Base-by-base conservation (phyloP, 176 grass and related monocot genomes). In the Dactylis glomerata region DNA sequence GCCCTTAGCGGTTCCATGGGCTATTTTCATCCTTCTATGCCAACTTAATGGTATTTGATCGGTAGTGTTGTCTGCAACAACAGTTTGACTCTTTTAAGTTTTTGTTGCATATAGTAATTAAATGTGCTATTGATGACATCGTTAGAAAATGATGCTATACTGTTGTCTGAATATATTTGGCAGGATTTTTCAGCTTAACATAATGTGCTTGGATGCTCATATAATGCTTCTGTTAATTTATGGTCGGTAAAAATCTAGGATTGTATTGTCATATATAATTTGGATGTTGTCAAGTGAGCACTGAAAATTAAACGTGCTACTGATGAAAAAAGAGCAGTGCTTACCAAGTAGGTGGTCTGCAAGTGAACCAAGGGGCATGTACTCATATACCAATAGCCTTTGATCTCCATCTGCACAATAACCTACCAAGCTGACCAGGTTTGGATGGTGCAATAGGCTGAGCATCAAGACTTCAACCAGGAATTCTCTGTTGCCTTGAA, bases 351-450 rank as follows among this genome's bases (percentile, higher is more conserved):
- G 64, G 79, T 95, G 93, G 20, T 88, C 84, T 78, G 92, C 91
- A 47, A 99, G 74, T 24, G 91, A 95, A 61, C 96, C 96, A 56
- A 87, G 74, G 57, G 87, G 81, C 96, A 99, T 94, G 83, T 91
- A 99, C 78, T 96, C 96, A 12, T 96, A 99, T 37, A 96, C 96
- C 63, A 99, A 66, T 31, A 99, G 78, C 81, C 93, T 95, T 64
- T 99, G 93, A 83, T 92, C 92, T 77, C 96, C 91, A 8, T 96
- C 93, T 42, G 91, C 86, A 24, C 96, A 99, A 68, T 96, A 99
- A 47, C 93, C 96, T 51, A 99, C 89, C 51, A 99, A 89, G 28
- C 82, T 91, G 84, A 99, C 96, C 51, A 99, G 83, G 64, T 96
- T 96, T 57, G 84, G 87, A 90, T 99, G 96, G 78, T 88, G 85